These are phyloP conservation scores for Ganoderma sinense DNA, from an alignment of 1,284 basidiomycete genomes.

Conservation along the genomic window DNA sequence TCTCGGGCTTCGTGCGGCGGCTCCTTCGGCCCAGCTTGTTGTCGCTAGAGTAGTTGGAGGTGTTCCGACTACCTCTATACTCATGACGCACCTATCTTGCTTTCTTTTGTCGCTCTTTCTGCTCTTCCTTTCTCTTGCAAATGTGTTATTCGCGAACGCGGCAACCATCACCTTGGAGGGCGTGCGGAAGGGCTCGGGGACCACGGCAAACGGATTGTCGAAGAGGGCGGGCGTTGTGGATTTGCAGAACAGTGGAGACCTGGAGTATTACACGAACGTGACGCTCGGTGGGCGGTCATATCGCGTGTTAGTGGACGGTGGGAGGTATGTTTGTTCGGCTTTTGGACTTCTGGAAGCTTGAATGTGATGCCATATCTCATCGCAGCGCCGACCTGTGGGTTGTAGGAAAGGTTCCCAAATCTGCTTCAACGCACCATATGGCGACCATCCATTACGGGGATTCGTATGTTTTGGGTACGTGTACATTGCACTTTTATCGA, in stretches of 20 bases:
- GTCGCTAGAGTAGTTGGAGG: neutral
- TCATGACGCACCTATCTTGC: slow-evolving; percentile 1
- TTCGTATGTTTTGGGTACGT: slow-evolving; percentile 52
- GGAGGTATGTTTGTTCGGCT: slow-evolving; percentile 52
- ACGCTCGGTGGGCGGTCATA: slow-evolving; percentile 55
- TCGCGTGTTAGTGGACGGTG: slow-evolving; percentile 67
- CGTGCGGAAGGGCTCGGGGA: neutral
- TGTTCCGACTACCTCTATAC: neutral
- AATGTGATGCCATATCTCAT: neutral
- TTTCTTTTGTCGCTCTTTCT: neutral
- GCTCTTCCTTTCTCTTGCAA: neutral
- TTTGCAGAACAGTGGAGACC: slow-evolving; percentile 51
- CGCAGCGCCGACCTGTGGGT: slow-evolving; percentile 67
- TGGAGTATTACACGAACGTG: slow-evolving; percentile 60
- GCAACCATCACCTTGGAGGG: neutral
- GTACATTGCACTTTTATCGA: neutral
- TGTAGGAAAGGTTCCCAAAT: slow-evolving; percentile 51
- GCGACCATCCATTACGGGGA: slow-evolving; percentile 57
- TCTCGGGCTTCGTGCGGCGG: neutral
- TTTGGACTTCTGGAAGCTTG: neutral
- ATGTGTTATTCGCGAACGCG: neutral
- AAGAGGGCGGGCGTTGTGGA: slow-evolving; percentile 28
- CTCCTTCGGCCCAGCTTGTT: no score
- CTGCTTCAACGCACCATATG: slow-evolving; percentile 33
- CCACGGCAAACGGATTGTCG: neutral